These are phyloP conservation scores for Exophiala phaeomuriformis DNA, from an alignment of 2,329 filamentous ascomycete species.

Conservation along the genomic window DNA sequence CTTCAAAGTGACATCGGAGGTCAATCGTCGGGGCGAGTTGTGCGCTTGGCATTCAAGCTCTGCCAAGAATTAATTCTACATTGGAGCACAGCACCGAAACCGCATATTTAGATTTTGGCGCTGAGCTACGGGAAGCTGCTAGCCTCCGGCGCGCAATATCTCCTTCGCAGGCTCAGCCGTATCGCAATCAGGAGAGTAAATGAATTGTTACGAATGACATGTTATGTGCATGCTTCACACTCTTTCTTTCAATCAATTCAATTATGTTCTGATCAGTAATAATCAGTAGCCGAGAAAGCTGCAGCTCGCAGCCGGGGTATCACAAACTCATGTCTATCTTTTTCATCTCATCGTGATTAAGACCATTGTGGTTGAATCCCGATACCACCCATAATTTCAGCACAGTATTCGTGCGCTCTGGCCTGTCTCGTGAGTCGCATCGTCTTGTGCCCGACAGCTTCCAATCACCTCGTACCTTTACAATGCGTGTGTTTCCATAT, in stretches of 20 bases:
- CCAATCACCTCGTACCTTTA: neutral
- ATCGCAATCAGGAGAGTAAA: no score
- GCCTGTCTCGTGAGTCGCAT: neutral
- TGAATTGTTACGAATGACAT: neutral
- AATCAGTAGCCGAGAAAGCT: constrained; percentile 1
- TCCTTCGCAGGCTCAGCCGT: no score
- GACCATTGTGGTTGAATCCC: neutral
- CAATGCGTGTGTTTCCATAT: constrained; percentile 11
- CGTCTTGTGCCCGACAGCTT: neutral
- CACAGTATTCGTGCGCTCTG: neutral
- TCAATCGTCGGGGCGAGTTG: neutral
- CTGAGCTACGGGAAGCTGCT: constrained; percentile 1
- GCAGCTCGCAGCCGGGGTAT: neutral
- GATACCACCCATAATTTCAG: neutral
- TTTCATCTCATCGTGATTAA: neutral
- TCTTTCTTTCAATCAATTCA: neutral
- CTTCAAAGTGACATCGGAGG: neutral
- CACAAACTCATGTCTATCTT: neutral
- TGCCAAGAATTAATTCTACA: constrained; percentile 4
- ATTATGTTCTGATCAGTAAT: neutral
- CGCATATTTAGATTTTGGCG: neutral
- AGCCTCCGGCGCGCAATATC: neutral
- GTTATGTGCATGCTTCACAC: neutral
- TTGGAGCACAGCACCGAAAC: neutral
- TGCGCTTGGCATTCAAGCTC: neutral